Conservation (phyloP, 1,284 basidiomycete genomes). For the Mycosarcoma mackinlayi region DNA sequence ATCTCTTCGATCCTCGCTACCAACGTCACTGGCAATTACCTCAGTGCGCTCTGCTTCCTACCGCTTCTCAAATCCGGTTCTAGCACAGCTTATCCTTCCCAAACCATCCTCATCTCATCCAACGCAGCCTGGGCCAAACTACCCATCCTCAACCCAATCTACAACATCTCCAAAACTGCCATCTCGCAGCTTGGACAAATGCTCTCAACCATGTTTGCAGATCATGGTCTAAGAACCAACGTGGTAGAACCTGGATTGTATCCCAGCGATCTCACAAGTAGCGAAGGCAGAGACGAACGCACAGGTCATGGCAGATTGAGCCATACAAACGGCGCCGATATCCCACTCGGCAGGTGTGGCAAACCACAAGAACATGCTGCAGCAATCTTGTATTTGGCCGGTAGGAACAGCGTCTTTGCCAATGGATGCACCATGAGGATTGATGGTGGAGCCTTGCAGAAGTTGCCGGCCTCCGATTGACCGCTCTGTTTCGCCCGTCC, state of each 20-base stretch:
- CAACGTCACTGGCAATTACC: constrained; percentile 48
- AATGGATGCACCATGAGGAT: constrained; percentile 44
- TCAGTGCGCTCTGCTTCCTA: constrained; percentile 37
- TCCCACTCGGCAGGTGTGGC: constrained; percentile 45
- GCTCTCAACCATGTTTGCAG: constrained; percentile 38
- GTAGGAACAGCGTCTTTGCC: constrained; percentile 25
- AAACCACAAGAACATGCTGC: constrained; percentile 38
- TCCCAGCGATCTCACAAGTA: constrained; percentile 37
- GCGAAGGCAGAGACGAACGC: constrained; percentile 6
- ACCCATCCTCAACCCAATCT: constrained; percentile 52
- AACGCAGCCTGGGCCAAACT: constrained; percentile 51
- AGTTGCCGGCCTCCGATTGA: constrained; percentile 38
- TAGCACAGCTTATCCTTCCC: constrained; percentile 12
- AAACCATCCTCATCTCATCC: constrained; percentile 45
- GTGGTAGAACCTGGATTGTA: constrained; percentile 48
- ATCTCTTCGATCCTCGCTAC: constrained; percentile 28
- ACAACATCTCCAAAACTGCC: constrained; percentile 52
- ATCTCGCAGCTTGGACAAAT: constrained; percentile 43
- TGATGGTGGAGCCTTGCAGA: constrained; percentile 49
- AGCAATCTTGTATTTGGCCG: constrained; percentile 34
- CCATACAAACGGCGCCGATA: constrained; percentile 52
- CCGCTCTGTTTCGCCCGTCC: too few relatives aligned
- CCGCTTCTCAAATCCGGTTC: constrained; percentile 31
- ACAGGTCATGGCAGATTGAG: constrained; percentile 35
- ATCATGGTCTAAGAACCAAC: constrained; percentile 33